phyloP scores from a whole-genome alignment of 2,329 filamentous ascomycete genomes.

The Dactylellina haptotyla region DNA sequence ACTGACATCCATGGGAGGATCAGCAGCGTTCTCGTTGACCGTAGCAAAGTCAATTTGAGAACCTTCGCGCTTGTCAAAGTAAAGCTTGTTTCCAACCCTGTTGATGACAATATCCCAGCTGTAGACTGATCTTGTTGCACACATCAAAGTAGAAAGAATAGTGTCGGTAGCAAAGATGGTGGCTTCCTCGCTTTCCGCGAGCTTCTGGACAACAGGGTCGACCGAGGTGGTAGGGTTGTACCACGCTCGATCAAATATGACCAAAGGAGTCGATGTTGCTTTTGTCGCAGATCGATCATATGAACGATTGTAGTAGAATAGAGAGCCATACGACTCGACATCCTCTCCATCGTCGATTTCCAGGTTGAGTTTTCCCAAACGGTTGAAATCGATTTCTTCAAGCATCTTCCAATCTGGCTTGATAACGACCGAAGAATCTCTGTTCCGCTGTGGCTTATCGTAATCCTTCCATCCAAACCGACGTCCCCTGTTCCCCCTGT shows the following conservation, averaged over 20 bases:
- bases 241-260: conserved; percentile 88
- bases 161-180: conserved; percentile 97
- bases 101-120: conserved; percentile 97
- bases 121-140: conserved; percentile 93
- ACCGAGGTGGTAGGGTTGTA: conserved; percentile 98
- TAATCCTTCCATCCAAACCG: conserved; percentile 99
- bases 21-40: conserved; percentile 97
- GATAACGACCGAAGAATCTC: conserved; percentile 94
- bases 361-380: conserved; percentile 92
- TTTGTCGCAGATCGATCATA: conserved; percentile 92
- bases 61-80: conserved; percentile 97
- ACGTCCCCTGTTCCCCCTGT: conserved; percentile 76
- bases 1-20: conserved; percentile 88
- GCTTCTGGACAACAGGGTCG: conserved; percentile 95
- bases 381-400: conserved; percentile 98
- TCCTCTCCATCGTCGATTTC: conserved; percentile 96
- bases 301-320: conserved; percentile 96
- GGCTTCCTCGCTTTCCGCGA: conserved; percentile 93
- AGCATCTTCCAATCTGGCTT: conserved; percentile 94
- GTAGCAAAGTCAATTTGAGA: conserved; percentile 96
- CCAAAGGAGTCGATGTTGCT: conserved; percentile 85
- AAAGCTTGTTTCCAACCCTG: conserved; percentile 94
- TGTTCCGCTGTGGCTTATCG: conserved; percentile 96
- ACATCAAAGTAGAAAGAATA: conserved; percentile 99
- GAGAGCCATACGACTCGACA: conserved; percentile 92